These are phyloP conservation scores for Herpetomonas samuelpessoai DNA, from an alignment of 208 protist species.

Conservation along the genomic window DNA sequence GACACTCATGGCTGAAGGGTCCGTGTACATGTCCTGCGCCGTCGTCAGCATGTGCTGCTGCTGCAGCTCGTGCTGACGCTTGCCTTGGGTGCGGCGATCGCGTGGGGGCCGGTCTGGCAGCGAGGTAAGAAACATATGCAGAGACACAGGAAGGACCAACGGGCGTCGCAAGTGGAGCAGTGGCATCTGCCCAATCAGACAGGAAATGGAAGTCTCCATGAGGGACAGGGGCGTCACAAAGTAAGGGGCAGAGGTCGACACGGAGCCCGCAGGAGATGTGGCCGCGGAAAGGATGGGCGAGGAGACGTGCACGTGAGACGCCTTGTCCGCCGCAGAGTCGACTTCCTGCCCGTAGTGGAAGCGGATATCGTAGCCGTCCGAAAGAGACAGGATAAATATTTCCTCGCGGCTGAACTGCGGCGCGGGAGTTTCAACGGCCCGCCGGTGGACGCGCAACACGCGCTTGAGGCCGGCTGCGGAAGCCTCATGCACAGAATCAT, in stretches of 20 bases:
- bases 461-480: slow-evolving; percentile 12
- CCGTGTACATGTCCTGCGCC: neutral
- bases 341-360: slow-evolving; percentile 26
- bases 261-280: no score
- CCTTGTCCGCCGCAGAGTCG: no score
- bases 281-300: no score
- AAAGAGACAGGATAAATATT: slow-evolving; percentile 54
- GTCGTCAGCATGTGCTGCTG: neutral
- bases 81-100: slow-evolving; percentile 12
- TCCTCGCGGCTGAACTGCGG: slow-evolving; percentile 41
- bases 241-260: neutral
- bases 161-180: slow-evolving; percentile 52
- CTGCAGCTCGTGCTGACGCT: slow-evolving; percentile 9
- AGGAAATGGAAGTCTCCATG: slow-evolving; percentile 67
- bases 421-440: slow-evolving; percentile 7
- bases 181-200: slow-evolving; percentile 65
- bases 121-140: slow-evolving; percentile 68
- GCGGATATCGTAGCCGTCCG: slow-evolving; percentile 44
- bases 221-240: slow-evolving; percentile 35
- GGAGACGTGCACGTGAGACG: no score
- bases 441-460: slow-evolving; percentile 26
- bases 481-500: neutral
- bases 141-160: slow-evolving; percentile 57
- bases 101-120: slow-evolving; percentile 46
- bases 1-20: no score